A percentile compares a stretch with the other conserved stretches of the same genome.
Conservation (phyloP, 176 grass and related monocot species). For the Phragmites australis region DNA sequence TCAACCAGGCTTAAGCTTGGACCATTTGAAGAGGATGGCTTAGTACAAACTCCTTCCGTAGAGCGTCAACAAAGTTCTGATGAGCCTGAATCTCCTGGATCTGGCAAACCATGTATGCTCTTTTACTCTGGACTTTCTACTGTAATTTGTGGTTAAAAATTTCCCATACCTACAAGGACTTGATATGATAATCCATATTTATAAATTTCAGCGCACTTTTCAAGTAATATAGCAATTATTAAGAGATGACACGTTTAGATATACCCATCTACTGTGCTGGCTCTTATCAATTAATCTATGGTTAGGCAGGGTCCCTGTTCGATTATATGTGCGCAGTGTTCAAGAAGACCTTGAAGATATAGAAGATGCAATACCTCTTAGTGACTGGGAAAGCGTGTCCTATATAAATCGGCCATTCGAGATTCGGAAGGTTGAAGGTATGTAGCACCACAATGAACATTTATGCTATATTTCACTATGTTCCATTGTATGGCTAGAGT, state of each 20-base stretch:
- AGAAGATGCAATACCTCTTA: slow-evolving; percentile 64
- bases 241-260: neutral
- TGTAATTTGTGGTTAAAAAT: neutral
- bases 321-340: slow-evolving; percentile 72
- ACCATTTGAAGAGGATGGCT: slow-evolving; percentile 67
- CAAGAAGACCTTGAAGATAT: slow-evolving; percentile 67
- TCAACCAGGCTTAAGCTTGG: slow-evolving; percentile 90
- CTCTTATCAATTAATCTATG: slow-evolving; percentile 43
- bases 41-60: slow-evolving; percentile 24
- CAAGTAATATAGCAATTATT: slow-evolving; percentile 15
- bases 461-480: neutral
- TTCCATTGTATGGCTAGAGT: neutral
- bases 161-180: neutral
- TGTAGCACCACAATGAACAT: neutral
- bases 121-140: slow-evolving; percentile 25
- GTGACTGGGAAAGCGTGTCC: slow-evolving; percentile 78
- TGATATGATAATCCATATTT: slow-evolving; percentile 23
- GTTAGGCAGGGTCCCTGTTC: slow-evolving; percentile 96
- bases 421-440: slow-evolving; percentile 73
- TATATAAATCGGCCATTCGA: slow-evolving; percentile 90
- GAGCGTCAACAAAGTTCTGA: slow-evolving; percentile 66
- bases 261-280: neutral
- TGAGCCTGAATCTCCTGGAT: slow-evolving; percentile 75
- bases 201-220: neutral
- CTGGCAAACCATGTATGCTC: slow-evolving; percentile 58